These are phyloP conservation scores for Aquilaria sinensis DNA, from an alignment of 345 rosid species.

Conservation along the genomic window DNA sequence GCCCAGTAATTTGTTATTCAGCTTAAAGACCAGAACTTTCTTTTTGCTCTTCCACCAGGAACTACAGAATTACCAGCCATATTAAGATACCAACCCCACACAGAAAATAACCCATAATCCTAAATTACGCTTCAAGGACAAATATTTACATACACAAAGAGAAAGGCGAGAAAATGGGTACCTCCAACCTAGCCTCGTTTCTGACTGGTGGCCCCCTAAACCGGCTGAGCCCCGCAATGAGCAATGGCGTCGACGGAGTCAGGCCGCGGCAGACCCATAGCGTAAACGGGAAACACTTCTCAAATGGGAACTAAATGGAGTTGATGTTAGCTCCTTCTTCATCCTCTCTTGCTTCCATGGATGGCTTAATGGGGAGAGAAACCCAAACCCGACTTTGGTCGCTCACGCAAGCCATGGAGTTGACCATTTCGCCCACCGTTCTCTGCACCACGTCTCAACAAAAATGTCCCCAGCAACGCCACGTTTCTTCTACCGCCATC, in stretches of 20 bases:
- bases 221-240: conserved; percentile 50
- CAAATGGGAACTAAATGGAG: conserved; percentile 33
- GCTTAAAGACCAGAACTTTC: too few relatives aligned
- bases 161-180: conserved; percentile 8
- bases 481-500: too few relatives aligned
- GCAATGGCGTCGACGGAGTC: conserved; percentile 30
- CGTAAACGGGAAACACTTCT: conserved; percentile 73
- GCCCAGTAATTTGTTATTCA: too few relatives aligned
- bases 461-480: too few relatives aligned
- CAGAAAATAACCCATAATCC: too few relatives aligned
- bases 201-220: conserved; percentile 61
- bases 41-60: too few relatives aligned
- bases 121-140: too few relatives aligned
- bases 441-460: too few relatives aligned
- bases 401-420: conserved; percentile 40
- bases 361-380: conserved; percentile 18
- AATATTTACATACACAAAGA: too few relatives aligned
- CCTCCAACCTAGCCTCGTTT: conserved; percentile 84
- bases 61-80: too few relatives aligned
- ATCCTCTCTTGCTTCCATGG: conserved; percentile 16
- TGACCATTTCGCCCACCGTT: too few relatives aligned
- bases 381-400: conserved; percentile 27
- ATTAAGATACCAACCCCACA: too few relatives aligned
- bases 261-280: conserved; percentile 39
- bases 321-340: conserved; percentile 9